A percentile compares a stretch with the other conserved stretches of the same genome.
Evolutionary conservation across 2,329 filamentous ascomycete genomes (phyloP).

Genomic region (Graphiopsis chlorocephala): DNA sequence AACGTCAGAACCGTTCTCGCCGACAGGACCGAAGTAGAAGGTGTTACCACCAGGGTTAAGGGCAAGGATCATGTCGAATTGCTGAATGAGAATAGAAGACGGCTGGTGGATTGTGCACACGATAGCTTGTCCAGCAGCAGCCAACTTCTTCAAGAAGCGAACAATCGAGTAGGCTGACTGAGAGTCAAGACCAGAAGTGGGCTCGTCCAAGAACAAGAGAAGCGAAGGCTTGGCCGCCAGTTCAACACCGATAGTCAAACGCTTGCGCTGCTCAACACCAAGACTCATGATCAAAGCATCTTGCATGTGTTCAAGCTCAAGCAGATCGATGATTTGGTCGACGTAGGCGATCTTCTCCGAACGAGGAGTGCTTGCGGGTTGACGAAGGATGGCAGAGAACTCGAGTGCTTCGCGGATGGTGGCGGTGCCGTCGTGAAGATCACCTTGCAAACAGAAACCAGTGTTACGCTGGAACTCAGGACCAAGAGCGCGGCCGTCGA

Average conservation of each 20-base stretch:
- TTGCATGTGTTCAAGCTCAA: conserved; percentile 64
- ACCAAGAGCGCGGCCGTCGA: conserved; percentile 62
- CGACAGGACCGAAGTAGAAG: conserved; percentile 71
- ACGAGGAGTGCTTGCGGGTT: conserved; percentile 53
- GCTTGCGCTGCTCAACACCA: conserved; percentile 68
- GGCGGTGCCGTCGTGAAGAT: conserved; percentile 66
- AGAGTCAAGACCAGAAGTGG: conserved; percentile 67
- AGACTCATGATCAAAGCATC: conserved; percentile 65
- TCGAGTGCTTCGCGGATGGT: conserved; percentile 67
- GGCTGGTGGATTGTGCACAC: conserved; percentile 74
- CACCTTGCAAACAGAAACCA: conserved; percentile 70
- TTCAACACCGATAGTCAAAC: conserved; percentile 71
- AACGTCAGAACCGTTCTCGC: conserved; percentile 62
- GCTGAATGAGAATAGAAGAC: conserved; percentile 64
- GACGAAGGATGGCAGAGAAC: conserved; percentile 65
- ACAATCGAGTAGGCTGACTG: conserved; percentile 68
- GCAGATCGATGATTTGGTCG: conserved; percentile 62
- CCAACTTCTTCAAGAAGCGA: conserved; percentile 65
- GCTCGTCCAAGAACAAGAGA: conserved; percentile 69
- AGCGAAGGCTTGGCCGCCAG: conserved; percentile 67
- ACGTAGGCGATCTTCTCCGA: conserved; percentile 66
- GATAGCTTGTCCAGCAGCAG: conserved; percentile 66
- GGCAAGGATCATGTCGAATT: conserved; percentile 72
- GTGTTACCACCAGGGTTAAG: conserved; percentile 67
- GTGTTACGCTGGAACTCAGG: conserved; percentile 66